Percentiles rank a stretch among this genome's conserved stretches.
Conservation (phyloP, 306 rosid genomes). For the Lathyrus tuberosus region DNA sequence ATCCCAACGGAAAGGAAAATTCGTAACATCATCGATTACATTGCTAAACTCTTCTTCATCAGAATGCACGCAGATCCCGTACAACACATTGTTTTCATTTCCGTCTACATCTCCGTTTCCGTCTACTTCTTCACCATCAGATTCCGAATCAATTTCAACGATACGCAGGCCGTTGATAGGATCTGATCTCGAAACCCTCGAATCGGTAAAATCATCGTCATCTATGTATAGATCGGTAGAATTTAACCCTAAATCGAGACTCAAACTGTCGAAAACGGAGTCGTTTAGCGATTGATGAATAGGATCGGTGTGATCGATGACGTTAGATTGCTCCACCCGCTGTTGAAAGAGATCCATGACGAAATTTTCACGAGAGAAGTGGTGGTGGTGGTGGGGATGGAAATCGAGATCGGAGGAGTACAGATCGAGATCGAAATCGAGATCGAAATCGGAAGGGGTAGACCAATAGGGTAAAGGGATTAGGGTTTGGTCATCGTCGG, state of each 20-base stretch:
- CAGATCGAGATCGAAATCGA: constrained; percentile 52
- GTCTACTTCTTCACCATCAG: constrained; percentile 61
- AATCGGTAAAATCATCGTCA: constrained; percentile 46
- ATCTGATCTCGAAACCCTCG: constrained; percentile 51
- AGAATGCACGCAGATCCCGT: constrained; percentile 54
- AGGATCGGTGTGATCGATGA: constrained; percentile 43
- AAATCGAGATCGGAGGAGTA: constrained; percentile 52
- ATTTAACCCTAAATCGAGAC: constrained; percentile 48
- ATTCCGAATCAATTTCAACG: constrained; percentile 53
- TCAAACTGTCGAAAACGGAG: constrained; percentile 56
- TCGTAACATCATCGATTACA: constrained; percentile 52
- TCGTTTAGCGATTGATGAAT: constrained; percentile 42
- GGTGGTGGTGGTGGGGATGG: constrained; percentile 37
- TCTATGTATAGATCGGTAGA: not conserved
- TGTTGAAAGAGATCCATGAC: constrained; percentile 88
- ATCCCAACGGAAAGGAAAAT: constrained; percentile 68
- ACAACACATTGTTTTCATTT: constrained; percentile 35
- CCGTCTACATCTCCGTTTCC: constrained; percentile 42
- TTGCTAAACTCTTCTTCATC: constrained; percentile 49
- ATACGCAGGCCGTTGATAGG: constrained; percentile 37
- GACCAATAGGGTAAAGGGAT: constrained; percentile 39
- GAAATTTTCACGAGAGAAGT: constrained; percentile 56
- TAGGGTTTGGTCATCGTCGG: constrained; percentile 49
- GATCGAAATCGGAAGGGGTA: constrained; percentile 36
- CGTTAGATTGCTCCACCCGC: constrained; percentile 82